These are phyloP conservation scores for Podila horticola DNA, from an alignment of 192 early-diverging fungal genomes.

Conservation along the genomic window DNA sequence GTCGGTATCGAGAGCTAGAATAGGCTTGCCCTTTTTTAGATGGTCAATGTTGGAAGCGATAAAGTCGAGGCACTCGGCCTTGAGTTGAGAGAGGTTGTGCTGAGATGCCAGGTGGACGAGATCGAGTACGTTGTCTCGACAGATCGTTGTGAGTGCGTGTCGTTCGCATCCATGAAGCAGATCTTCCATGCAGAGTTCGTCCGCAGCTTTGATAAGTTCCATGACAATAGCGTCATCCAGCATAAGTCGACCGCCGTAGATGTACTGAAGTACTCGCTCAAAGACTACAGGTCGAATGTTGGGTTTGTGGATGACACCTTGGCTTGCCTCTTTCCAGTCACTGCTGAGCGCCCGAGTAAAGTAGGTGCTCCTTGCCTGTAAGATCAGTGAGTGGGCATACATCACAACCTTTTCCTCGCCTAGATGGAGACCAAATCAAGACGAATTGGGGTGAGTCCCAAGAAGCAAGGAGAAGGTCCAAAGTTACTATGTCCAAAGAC, in stretches of 20 bases:
- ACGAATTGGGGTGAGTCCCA: no score
- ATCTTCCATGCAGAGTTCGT: constrained; percentile 40
- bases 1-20: constrained; percentile 25
- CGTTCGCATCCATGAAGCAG: constrained; percentile 35
- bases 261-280: constrained; percentile 26
- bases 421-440: neutral
- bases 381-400: constrained; percentile 36
- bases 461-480: no score
- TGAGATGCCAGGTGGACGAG: constrained; percentile 27
- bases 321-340: constrained; percentile 41
- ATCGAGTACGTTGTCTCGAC: constrained; percentile 28
- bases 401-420: constrained; percentile 42
- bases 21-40: constrained; percentile 33
- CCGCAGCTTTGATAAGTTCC: constrained; percentile 40
- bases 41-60: constrained; percentile 42
- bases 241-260: constrained; percentile 26
- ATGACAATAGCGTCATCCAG: constrained; percentile 28
- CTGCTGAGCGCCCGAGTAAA: constrained; percentile 35
- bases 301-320: constrained; percentile 38
- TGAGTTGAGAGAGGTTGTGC: constrained; percentile 18
- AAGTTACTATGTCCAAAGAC: neutral
- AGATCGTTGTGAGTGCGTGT: constrained; percentile 21
- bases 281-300: constrained; percentile 38
- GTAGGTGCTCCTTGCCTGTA: constrained; percentile 39
- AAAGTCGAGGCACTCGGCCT: constrained; percentile 41